Conservation (phyloP, 805 yeast species). For the Starmerella riodocensis region DNA sequence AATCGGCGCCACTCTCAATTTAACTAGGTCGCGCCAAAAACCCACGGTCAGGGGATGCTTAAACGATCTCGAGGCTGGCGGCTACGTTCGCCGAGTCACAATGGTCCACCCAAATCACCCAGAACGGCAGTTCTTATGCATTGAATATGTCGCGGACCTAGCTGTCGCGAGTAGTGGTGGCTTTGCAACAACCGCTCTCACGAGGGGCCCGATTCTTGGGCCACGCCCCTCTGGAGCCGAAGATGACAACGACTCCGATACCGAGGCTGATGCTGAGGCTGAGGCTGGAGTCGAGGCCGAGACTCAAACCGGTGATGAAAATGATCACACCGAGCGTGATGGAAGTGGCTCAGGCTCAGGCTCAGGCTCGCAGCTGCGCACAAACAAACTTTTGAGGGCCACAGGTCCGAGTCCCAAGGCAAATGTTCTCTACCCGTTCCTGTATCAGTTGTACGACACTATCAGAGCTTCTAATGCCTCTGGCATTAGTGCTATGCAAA, state of each 20-base stretch:
- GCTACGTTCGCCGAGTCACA: conserved; percentile 25
- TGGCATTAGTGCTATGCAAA: conserved; percentile 51
- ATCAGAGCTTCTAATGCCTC: conserved; percentile 31
- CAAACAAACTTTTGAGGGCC: too few species aligned
- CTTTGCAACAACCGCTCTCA: too few species aligned
- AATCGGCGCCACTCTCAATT: conserved; percentile 25
- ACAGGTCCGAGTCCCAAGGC: conserved; percentile 19
- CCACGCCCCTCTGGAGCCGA: background rate
- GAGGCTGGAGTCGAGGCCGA: too few species aligned
- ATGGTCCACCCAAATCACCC: conserved; percentile 27
- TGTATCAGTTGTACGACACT: conserved; percentile 46
- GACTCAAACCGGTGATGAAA: too few species aligned
- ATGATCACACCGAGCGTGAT: too few species aligned
- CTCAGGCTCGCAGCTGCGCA: too few species aligned
- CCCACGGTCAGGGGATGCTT: conserved; percentile 21
- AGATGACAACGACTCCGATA: background rate
- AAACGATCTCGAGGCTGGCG: conserved; percentile 21
- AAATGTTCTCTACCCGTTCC: conserved; percentile 49
- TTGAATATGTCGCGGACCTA: conserved; percentile 24
- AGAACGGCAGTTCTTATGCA: conserved; percentile 26
- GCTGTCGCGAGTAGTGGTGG: too few species aligned
- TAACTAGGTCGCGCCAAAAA: conserved; percentile 21
- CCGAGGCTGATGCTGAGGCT: too few species aligned
- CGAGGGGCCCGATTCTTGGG: too few species aligned
- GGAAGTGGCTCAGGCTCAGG: too few species aligned